Conservation (phyloP, 352 stramenopile species). For the Phytophthora pinifolia region DNA sequence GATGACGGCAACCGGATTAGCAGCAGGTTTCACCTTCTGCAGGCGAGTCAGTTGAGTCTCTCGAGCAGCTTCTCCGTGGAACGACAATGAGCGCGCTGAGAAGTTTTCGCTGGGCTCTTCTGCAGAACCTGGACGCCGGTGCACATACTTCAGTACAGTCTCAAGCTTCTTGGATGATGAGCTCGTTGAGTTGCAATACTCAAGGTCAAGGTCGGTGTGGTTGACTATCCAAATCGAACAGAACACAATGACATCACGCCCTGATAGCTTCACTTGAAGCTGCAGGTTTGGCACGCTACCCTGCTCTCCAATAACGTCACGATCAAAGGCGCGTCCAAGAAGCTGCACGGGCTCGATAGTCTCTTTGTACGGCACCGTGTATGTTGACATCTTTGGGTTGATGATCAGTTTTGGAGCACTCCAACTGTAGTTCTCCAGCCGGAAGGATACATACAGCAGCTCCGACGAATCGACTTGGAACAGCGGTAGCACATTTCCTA, state of each 20-base stretch:
- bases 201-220: conserved; percentile 79
- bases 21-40: conserved; percentile 76
- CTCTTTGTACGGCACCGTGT: conserved; percentile 83
- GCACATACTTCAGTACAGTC: conserved; percentile 72
- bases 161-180: conserved; percentile 74
- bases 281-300: conserved; percentile 80
- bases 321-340: conserved; percentile 67
- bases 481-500: conserved; percentile 79
- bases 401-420: conserved; percentile 78
- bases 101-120: conserved; percentile 64
- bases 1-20: conserved; percentile 80
- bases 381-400: conserved; percentile 67
- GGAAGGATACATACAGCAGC: conserved; percentile 79
- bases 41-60: conserved; percentile 60
- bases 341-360: conserved; percentile 67
- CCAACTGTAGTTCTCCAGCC: conserved; percentile 90
- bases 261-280: conserved; percentile 79
- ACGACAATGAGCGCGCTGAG: conserved; percentile 61
- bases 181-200: conserved; percentile 85
- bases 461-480: conserved; percentile 78
- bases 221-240: conserved; percentile 90
- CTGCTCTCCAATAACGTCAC: conserved; percentile 68
- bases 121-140: conserved; percentile 44
- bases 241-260: conserved; percentile 82
- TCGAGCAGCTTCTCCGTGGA: conserved; percentile 45